phyloP scores from a whole-genome alignment of 2,329 filamentous ascomycete species.

The Didymella lethalis region DNA sequence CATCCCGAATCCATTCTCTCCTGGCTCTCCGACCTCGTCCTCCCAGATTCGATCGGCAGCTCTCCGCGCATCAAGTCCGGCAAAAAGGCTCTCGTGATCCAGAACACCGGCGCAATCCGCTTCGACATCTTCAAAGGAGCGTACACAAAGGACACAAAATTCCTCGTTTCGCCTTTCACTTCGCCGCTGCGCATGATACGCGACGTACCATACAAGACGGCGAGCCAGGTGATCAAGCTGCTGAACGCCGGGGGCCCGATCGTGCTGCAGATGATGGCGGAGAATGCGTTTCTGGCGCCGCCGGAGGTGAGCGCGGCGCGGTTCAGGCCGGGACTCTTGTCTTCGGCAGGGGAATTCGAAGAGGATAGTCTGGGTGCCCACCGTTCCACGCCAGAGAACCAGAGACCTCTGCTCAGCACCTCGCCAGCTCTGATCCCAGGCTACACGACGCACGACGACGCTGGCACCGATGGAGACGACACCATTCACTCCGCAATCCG shows the following conservation, averaged over 20 bases:
- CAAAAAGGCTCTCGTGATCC: constrained; percentile 73
- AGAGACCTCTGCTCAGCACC: constrained; percentile 18
- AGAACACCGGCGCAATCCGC: constrained; percentile 90
- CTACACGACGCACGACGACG: constrained; percentile 89
- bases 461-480: constrained; percentile 85
- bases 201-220: constrained; percentile 80
- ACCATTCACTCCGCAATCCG: constrained; percentile 78
- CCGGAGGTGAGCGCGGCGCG: constrained; percentile 54
- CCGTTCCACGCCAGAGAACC: neutral
- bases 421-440: constrained; percentile 66
- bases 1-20: constrained; percentile 78
- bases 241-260: constrained; percentile 67
- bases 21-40: constrained; percentile 77
- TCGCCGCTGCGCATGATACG: constrained; percentile 79
- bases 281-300: constrained; percentile 52
- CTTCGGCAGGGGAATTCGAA: neutral
- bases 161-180: constrained; percentile 85
- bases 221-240: constrained; percentile 70
- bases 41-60: constrained; percentile 70
- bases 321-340: constrained; percentile 21
- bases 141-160: constrained; percentile 88
- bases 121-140: constrained; percentile 95
- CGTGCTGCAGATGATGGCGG: constrained; percentile 44
- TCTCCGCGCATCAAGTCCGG: constrained; percentile 54
- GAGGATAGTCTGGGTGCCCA: too few species aligned